Evolutionary conservation across 495 filamentous ascomycete genomes (phyloP).

Genomic region (Penicillium chermesinum): DNA sequence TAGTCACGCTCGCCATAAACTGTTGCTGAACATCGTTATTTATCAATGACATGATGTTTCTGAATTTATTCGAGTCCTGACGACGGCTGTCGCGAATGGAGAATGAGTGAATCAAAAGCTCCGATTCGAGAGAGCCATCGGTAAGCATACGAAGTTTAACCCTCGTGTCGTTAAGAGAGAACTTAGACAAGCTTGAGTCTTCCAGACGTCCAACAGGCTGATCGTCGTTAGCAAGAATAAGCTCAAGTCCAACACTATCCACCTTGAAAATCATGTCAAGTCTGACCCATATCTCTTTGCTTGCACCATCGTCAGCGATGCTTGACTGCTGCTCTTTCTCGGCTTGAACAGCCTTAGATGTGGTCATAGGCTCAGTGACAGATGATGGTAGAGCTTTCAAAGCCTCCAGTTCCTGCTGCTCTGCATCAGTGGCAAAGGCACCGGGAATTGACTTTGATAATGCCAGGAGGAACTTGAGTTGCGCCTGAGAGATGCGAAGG

Average conservation of each 20-base stretch:
- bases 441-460: constrained; percentile 79
- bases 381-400: constrained; percentile 59
- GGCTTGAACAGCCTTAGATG: constrained; percentile 40
- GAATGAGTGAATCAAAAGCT: constrained; percentile 89
- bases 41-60: constrained; percentile 95
- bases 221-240: constrained; percentile 70
- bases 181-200: constrained; percentile 80
- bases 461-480: constrained; percentile 81
- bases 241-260: constrained; percentile 77
- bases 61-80: constrained; percentile 86
- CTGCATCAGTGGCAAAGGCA: constrained; percentile 73
- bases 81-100: constrained; percentile 87
- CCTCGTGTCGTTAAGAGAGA: constrained; percentile 86
- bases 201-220: constrained; percentile 73
- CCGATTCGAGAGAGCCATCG: constrained; percentile 86
- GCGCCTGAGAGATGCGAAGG: constrained; percentile 80
- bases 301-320: constrained; percentile 57
- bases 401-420: constrained; percentile 61
- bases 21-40: constrained; percentile 90
- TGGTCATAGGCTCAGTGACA: constrained; percentile 45
- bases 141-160: constrained; percentile 93
- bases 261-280: constrained; percentile 91
- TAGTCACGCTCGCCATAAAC: constrained; percentile 94
- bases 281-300: constrained; percentile 77
- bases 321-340: constrained; percentile 36